Base-by-base conservation (phyloP, 2,329 filamentous ascomycete species). In the Teratosphaeria nubilosa region DNA sequence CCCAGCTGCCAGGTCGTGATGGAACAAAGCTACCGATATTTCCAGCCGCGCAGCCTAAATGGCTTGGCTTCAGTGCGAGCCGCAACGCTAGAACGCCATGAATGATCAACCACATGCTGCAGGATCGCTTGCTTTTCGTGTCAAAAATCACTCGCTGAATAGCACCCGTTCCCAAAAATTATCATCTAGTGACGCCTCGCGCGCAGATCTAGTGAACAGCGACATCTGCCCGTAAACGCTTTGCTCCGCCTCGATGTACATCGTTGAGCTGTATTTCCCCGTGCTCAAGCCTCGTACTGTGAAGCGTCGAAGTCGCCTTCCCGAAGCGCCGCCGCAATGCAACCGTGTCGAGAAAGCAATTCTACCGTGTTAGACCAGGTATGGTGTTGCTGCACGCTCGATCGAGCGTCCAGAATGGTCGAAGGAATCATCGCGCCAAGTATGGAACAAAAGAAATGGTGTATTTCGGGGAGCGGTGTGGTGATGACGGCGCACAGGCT, bases 321-420 rank as follows among this genome's bases (percentile, higher is more conserved):
- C 56, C 58, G 53, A 56, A 50, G 48, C 59, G 59, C 59, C 59
- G 59, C 55, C 59, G 59, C 59, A 56, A 58, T 60, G 59, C 59
- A 53, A 52, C 45, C 24, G 54, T 57, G 56, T 52, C 53, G 61
- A 63, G 75, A 77, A 77, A 73, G 73, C 71, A 72, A 76, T 71
- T 77, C 76, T 77, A 78, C 77, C 63, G 76, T 77, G 75, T 75
- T 75, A 74, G 67, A 75, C 70, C 71, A 62, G 60, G 62, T 65
- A 63, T 61, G 57, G 56, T 59, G 57, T 57, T 55, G 62, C 54
- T 60, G 59, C 59, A 62, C 53, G 62, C 59, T 62, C 59, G 56
- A 51, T 58, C 48, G 55, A 60, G 58, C 57, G 54, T 53, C 48
- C 53, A 45, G 41, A 48, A 56, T 25, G 50, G 56, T 56, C 62